Evolutionary conservation across 352 stramenopile species (phyloP).

Genomic region (Globisporangium abappressorium): DNA sequence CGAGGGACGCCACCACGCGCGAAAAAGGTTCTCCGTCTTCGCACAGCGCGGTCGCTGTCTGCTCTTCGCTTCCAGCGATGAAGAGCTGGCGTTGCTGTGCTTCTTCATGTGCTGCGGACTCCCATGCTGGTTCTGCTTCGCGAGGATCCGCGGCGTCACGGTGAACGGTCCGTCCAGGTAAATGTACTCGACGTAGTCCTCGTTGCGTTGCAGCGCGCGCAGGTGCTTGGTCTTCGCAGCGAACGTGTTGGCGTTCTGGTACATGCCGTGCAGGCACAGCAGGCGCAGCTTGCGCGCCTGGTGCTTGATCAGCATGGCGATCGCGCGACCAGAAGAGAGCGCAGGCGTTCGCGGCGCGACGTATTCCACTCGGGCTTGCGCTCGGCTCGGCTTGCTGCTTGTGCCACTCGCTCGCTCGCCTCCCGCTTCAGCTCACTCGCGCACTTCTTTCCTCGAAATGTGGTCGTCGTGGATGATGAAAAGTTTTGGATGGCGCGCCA

Average conservation of each 20-base stretch:
- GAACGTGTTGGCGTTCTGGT: conserved; percentile 74
- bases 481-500: background rate
- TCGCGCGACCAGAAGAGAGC: background rate
- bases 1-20: conserved; percentile 69
- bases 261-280: conserved; percentile 85
- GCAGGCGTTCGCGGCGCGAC: too few relatives aligned
- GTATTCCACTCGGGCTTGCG: background rate
- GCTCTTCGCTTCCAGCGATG: conserved; percentile 10
- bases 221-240: conserved; percentile 66
- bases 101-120: conserved; percentile 13
- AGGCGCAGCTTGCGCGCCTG: conserved; percentile 49
- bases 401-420: background rate
- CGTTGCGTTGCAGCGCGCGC: conserved; percentile 21
- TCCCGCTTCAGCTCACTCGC: background rate
- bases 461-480: background rate
- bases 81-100: conserved; percentile 2
- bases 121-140: conserved; percentile 30
- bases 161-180: conserved; percentile 75
- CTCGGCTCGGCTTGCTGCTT: background rate
- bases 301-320: conserved; percentile 2
- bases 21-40: conserved; percentile 64
- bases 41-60: conserved; percentile 35
- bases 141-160: conserved; percentile 66
- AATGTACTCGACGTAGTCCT: conserved; percentile 54
- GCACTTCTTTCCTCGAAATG: conserved; percentile 8